Conservation (phyloP, 2,329 filamentous ascomycete genomes). For the Penicillium palitans region DNA sequence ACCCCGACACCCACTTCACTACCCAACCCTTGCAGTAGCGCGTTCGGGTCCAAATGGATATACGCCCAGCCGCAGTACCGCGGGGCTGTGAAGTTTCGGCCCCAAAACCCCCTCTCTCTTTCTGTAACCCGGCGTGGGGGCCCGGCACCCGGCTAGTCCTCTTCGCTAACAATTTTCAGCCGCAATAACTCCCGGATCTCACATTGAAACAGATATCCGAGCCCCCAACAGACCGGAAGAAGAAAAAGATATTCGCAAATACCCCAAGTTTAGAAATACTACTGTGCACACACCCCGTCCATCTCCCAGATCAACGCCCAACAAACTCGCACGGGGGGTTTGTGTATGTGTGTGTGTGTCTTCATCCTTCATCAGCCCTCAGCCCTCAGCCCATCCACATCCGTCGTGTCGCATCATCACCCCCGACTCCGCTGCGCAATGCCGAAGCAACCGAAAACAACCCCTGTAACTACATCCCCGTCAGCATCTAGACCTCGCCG, state of each 20-base stretch:
- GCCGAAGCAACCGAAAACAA: neutral
- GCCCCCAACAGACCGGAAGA: neutral
- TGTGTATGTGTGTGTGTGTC: neutral
- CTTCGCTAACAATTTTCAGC: conserved; percentile 4
- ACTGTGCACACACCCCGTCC: neutral
- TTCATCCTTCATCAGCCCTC: neutral
- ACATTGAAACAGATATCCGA: neutral
- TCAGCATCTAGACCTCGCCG: neutral
- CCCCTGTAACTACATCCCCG: neutral
- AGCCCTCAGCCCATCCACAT: neutral
- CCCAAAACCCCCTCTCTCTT: neutral
- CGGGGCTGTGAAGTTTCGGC: conserved; percentile 5
- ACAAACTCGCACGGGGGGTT: neutral
- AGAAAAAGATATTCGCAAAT: neutral
- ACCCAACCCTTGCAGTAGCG: neutral
- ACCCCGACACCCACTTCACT: neutral
- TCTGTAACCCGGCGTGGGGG: neutral
- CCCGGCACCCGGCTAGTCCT: neutral
- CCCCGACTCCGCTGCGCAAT: neutral
- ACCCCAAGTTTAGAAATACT: neutral
- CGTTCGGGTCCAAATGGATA: neutral
- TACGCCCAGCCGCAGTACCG: neutral
- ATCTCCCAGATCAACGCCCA: neutral
- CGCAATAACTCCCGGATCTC: neutral
- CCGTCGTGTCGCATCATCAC: neutral